Conservation (phyloP, 2,329 filamentous ascomycete species). For the Lanzia echinophila region DNA sequence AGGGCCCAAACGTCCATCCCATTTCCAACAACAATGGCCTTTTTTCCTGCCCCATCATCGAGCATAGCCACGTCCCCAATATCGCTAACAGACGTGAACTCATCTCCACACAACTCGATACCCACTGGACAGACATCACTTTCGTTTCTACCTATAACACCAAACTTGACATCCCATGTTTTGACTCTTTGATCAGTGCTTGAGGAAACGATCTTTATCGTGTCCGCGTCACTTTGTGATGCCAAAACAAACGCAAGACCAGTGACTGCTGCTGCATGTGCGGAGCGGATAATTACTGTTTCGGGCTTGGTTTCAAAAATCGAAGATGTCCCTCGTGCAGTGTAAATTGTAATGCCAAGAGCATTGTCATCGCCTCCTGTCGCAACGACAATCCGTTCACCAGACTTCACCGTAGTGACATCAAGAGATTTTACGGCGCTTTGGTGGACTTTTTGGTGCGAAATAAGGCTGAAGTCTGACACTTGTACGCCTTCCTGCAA, state of each 20-base stretch:
- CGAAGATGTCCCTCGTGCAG: not conserved
- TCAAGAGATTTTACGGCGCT: slow-evolving; percentile 68
- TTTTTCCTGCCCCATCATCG: slow-evolving; percentile 4
- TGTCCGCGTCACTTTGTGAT: not conserved
- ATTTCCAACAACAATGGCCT: slow-evolving; percentile 29
- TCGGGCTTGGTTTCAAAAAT: not conserved
- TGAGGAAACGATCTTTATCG: slow-evolving; percentile 35
- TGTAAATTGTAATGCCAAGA: slow-evolving; percentile 50
- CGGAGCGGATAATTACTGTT: slow-evolving; percentile 40
- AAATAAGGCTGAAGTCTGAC: slow-evolving; percentile 11
- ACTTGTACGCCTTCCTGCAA: not conserved
- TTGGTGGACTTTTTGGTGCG: slow-evolving; percentile 58
- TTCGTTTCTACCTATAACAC: slow-evolving; percentile 8
- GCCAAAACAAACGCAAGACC: slow-evolving; percentile 28
- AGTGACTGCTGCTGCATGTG: slow-evolving; percentile 69
- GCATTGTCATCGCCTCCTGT: slow-evolving; percentile 89
- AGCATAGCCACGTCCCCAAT: slow-evolving; percentile 42
- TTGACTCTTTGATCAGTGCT: slow-evolving; percentile 59
- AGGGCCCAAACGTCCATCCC: slow-evolving; percentile 29
- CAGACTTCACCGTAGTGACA: slow-evolving; percentile 33
- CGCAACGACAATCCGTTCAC: slow-evolving; percentile 43
- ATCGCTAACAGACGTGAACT: slow-evolving; percentile 55
- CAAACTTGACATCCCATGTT: slow-evolving; percentile 37
- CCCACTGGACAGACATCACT: slow-evolving; percentile 15
- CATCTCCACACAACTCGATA: slow-evolving; percentile 41